These are phyloP conservation scores for Gnetum montanum DNA, from an alignment of 75 land plant species.

Conservation along the genomic window DNA sequence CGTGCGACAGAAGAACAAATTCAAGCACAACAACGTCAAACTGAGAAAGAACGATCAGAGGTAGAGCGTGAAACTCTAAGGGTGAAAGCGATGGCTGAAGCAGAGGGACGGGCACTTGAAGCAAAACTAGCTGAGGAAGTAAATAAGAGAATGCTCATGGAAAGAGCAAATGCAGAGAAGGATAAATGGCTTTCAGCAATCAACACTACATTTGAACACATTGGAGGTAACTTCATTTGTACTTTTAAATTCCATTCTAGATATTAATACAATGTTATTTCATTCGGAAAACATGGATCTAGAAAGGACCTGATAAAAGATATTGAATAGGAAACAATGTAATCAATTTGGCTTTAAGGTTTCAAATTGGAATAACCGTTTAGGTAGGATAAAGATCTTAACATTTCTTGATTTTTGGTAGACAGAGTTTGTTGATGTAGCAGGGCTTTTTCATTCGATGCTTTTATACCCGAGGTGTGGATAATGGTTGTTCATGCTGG, in stretches of 20 bases:
- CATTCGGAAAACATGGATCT: too few species aligned
- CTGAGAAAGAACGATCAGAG: conserved; percentile 85
- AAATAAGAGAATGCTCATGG: conserved; percentile 75
- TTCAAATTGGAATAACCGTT: too few species aligned
- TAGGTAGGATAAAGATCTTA: too few species aligned
- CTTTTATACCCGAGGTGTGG: too few species aligned
- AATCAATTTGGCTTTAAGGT: neutral
- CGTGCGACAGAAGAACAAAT: conserved; percentile 84
- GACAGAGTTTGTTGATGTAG: too few species aligned
- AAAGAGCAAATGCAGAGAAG: conserved; percentile 66
- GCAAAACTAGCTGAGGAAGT: conserved; percentile 78
- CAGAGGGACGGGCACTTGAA: conserved; percentile 87
- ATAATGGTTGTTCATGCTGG: too few species aligned
- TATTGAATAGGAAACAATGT: too few species aligned
- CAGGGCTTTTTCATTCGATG: too few species aligned
- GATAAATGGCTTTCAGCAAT: conserved; percentile 97
- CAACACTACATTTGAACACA: conserved; percentile 77
- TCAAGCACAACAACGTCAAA: conserved; percentile 81
- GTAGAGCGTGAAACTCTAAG: conserved; percentile 85
- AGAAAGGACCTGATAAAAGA: too few species aligned
- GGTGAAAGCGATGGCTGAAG: conserved; percentile 90
- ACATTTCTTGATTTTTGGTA: too few species aligned
- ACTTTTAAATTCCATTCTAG: neutral
- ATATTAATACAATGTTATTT: too few species aligned
- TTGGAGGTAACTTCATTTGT: conserved; percentile 61